A percentile compares a stretch with the other conserved stretches of the same genome.
phyloP scores from a whole-genome alignment of 768 basidiomycete genomes.

The Tephrocybe sp. region DNA sequence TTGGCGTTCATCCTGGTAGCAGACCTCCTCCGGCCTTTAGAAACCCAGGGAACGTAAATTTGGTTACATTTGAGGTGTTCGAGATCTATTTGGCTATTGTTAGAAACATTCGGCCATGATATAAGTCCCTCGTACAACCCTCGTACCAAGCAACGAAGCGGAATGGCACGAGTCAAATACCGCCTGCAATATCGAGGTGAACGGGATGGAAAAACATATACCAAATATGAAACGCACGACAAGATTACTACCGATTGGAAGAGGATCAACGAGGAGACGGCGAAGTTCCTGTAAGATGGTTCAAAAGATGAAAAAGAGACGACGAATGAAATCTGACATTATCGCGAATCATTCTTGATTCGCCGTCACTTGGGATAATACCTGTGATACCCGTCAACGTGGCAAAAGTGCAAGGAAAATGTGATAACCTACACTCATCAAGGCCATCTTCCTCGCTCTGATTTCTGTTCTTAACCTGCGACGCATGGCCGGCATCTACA shows the following conservation, averaged over 20 bases:
- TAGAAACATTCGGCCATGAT: not conserved
- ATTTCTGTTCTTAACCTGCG: constrained; percentile 40
- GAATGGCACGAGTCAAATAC: constrained; percentile 42
- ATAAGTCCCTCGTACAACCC: not conserved
- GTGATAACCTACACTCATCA: constrained; percentile 44
- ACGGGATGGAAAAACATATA: constrained; percentile 6
- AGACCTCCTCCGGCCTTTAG: constrained; percentile 37
- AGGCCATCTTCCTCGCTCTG: constrained; percentile 47
- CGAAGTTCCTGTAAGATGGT: constrained; percentile 28
- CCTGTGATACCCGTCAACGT: constrained; percentile 20
- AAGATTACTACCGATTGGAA: constrained; percentile 36
- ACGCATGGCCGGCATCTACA: constrained; percentile 48
- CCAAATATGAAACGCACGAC: too few species aligned
- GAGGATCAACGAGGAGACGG: constrained; percentile 30
- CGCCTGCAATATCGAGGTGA: constrained; percentile 14
- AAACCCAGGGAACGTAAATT: constrained; percentile 45
- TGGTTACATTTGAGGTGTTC: constrained; percentile 43
- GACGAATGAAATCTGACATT: constrained; percentile 23
- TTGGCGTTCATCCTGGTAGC: constrained; percentile 30
- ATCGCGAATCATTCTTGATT: constrained; percentile 31
- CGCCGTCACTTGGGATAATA: constrained; percentile 38
- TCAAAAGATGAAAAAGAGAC: not conserved
- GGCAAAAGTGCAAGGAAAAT: not conserved
- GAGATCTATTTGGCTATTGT: constrained; percentile 28
- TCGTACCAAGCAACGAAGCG: constrained; percentile 35